These are phyloP conservation scores for Corylus avellana DNA, from an alignment of 306 rosid genomes.

Conservation along the genomic window DNA sequence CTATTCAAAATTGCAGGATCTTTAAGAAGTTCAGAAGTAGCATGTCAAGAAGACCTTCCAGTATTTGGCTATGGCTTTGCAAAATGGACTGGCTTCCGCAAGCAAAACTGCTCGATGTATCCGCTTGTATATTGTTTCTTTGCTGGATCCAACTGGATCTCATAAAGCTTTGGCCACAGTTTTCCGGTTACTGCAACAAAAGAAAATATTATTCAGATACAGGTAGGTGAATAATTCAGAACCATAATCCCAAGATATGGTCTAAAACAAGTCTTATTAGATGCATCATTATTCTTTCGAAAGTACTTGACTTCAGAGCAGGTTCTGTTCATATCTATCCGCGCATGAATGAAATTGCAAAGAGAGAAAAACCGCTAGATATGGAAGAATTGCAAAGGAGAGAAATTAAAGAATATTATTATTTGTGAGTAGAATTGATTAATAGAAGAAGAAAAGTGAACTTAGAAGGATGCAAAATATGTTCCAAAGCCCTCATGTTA, in stretches of 20 bases:
- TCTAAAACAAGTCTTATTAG: slow-evolving; percentile 3
- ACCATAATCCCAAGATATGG: background rate
- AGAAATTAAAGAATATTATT: background rate
- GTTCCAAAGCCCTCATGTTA: background rate
- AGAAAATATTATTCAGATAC: background rate
- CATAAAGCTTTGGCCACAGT: slow-evolving; percentile 84
- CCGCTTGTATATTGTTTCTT: slow-evolving; percentile 36
- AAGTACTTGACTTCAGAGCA: background rate
- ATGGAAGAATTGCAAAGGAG: background rate
- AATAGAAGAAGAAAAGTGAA: background rate
- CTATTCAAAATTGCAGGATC: background rate
- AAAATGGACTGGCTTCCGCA: slow-evolving; percentile 45
- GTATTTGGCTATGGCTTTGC: slow-evolving; percentile 23
- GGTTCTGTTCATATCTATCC: background rate
- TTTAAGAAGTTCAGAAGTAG: background rate
- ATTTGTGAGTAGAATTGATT: background rate
- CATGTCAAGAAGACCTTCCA: background rate
- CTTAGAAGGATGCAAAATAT: background rate
- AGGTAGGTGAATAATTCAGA: background rate
- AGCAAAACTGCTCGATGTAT: slow-evolving; percentile 54
- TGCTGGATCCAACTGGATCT: slow-evolving; percentile 56
- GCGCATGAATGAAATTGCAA: background rate
- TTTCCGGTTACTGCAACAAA: slow-evolving; percentile 82
- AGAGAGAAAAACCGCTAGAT: background rate
- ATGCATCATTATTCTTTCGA: background rate